Evolutionary conservation across 805 yeast species (phyloP).

Genomic region (Danielia reshetovae): DNA sequence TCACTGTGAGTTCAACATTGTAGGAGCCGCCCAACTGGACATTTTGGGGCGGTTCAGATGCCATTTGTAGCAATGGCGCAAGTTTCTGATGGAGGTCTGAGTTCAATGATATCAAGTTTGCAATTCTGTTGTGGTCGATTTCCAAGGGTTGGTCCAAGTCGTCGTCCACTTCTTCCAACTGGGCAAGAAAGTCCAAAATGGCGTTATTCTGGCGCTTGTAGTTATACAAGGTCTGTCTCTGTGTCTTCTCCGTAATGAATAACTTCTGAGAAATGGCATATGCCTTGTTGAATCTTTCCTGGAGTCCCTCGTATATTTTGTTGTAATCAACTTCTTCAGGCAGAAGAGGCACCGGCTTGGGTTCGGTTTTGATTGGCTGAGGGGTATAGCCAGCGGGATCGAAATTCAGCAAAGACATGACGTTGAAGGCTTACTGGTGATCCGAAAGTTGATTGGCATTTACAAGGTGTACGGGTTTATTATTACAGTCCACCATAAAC

Average conservation of each 20-base stretch:
- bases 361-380: not conserved
- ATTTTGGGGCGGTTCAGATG: conserved; percentile 6
- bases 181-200: conserved; percentile 25
- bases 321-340: conserved; percentile 18
- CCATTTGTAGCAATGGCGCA: conserved; percentile 14
- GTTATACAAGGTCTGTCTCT: conserved; percentile 30
- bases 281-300: conserved; percentile 22
- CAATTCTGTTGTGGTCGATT: conserved; percentile 17
- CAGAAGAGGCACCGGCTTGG: not conserved
- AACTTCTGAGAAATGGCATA: conserved; percentile 22
- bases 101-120: conserved; percentile 18
- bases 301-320: conserved; percentile 25
- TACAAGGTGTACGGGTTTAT: too few relatives aligned
- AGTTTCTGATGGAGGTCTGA: conserved; percentile 19
- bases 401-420: too few relatives aligned
- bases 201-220: conserved; percentile 37
- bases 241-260: conserved; percentile 30
- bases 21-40: conserved; percentile 16
- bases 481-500: too few relatives aligned
- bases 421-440: too few relatives aligned
- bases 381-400: too few relatives aligned
- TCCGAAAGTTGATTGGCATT: too few relatives aligned
- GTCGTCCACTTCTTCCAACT: conserved; percentile 13
- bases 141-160: conserved; percentile 3
- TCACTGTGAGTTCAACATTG: conserved; percentile 25